Conservation (phyloP, 257 asterid species). For the Fraxinus excelsior region DNA sequence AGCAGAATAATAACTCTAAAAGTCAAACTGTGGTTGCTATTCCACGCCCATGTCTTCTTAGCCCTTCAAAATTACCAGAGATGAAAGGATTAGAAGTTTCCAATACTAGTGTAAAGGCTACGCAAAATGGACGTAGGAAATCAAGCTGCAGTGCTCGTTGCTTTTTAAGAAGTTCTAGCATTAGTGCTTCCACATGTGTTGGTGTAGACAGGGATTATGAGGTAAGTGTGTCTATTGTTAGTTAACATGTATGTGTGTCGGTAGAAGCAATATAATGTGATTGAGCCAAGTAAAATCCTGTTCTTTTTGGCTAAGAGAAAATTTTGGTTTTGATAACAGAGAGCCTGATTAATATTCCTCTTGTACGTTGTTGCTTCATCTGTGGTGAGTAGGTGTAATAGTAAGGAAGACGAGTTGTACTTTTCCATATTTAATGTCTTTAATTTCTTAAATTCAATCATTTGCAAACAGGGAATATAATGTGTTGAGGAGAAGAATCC, state of each 20-base stretch:
- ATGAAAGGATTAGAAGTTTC: constrained; percentile 41
- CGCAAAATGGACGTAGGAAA: constrained; percentile 45
- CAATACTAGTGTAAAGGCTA: constrained; percentile 36
- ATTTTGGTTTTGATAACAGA: not conserved
- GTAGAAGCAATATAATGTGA: not conserved
- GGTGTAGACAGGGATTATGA: constrained; percentile 62
- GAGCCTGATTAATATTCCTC: not conserved
- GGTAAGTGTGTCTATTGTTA: constrained; percentile 39
- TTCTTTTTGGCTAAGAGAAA: not conserved
- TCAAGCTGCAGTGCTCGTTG: constrained; percentile 78
- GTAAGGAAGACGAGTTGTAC: constrained; percentile 10
- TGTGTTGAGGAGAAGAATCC: constrained; percentile 5
- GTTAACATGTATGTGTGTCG: not conserved
- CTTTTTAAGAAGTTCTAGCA: constrained; percentile 78
- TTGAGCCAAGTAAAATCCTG: not conserved
- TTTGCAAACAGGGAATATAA: constrained; percentile 14
- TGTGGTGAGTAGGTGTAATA: constrained; percentile 29
- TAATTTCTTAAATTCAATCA: not conserved
- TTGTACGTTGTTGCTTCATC: constrained; percentile 22
- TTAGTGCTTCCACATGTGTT: constrained; percentile 78
- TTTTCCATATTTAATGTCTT: constrained; percentile 2
- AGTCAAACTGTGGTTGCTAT: constrained; percentile 44
- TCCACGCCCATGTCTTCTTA: constrained; percentile 50
- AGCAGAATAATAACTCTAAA: constrained; percentile 43
- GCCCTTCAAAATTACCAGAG: constrained; percentile 58